phyloP scores from a whole-genome alignment of 306 rosid species.

The Boehmeria nivea region DNA sequence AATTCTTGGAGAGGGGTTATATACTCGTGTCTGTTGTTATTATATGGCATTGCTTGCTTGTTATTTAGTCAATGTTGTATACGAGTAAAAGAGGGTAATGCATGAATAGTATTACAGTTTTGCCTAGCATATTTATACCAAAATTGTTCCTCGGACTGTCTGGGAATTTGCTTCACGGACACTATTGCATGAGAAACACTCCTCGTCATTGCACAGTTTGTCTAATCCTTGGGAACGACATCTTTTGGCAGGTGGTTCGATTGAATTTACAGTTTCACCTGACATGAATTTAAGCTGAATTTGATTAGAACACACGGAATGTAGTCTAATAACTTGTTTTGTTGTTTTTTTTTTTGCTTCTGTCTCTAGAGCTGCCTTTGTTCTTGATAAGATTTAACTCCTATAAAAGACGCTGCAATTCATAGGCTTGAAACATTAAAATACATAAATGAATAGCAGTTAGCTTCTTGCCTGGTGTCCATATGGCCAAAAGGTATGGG shows the following conservation, averaged over 20 bases:
- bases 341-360: neutral
- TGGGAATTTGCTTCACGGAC: conserved; percentile 69
- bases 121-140: conserved; percentile 49
- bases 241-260: conserved; percentile 69
- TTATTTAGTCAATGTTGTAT: neutral
- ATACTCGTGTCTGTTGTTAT: neutral
- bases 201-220: conserved; percentile 61
- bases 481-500: conserved; percentile 87
- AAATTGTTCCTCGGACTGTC: conserved; percentile 76
- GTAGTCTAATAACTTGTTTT: conserved; percentile 3
- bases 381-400: too few species aligned
- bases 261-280: conserved; percentile 93
- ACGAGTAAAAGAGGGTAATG: too few species aligned
- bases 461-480: conserved; percentile 87
- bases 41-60: neutral
- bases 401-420: too few species aligned
- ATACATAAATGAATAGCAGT: too few species aligned
- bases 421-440: too few species aligned
- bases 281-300: conserved; percentile 27
- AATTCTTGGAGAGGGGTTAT: neutral
- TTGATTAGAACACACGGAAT: conserved; percentile 24
- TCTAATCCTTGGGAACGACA: conserved; percentile 58
- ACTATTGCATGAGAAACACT: conserved; percentile 85
- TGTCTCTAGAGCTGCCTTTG: too few species aligned
- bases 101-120: conserved; percentile 7